Evolutionary conservation across 352 stramenopile genomes (phyloP).

Genomic region (Phytophthora capsici): DNA sequence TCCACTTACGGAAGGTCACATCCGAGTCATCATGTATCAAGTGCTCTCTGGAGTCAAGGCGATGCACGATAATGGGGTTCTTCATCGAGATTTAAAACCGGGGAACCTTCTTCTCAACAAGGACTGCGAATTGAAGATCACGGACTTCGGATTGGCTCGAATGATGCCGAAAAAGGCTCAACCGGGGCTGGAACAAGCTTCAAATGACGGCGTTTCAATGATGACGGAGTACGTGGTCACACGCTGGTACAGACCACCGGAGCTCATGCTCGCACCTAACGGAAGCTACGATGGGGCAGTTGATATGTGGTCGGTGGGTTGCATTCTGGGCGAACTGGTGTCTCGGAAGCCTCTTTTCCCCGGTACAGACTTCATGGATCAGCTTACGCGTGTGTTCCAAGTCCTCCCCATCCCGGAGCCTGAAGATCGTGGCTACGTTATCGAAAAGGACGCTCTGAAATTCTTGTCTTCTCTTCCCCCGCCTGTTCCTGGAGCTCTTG

Average conservation of each 20-base stretch:
- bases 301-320: slow-evolving; percentile 89
- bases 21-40: slow-evolving; percentile 89
- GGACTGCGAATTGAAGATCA: slow-evolving; percentile 94
- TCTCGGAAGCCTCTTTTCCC: slow-evolving; percentile 81
- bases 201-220: slow-evolving; percentile 50
- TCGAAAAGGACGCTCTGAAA: slow-evolving; percentile 87
- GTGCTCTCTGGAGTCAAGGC: slow-evolving; percentile 89
- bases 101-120: slow-evolving; percentile 94
- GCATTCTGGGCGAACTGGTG: slow-evolving; percentile 94
- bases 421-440: slow-evolving; percentile 67
- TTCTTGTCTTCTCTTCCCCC: slow-evolving; percentile 79
- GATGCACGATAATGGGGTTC: slow-evolving; percentile 93
- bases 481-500: slow-evolving; percentile 58
- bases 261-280: slow-evolving; percentile 93
- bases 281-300: slow-evolving; percentile 89
- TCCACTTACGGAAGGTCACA: slow-evolving; percentile 79
- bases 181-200: slow-evolving; percentile 13
- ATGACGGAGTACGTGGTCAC: slow-evolving; percentile 93
- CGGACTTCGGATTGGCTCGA: slow-evolving; percentile 94
- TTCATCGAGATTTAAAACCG: slow-evolving; percentile 95
- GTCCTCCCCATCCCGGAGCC: slow-evolving; percentile 74
- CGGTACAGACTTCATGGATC: slow-evolving; percentile 86
- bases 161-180: slow-evolving; percentile 71
- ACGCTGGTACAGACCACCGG: slow-evolving; percentile 91
- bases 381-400: slow-evolving; percentile 84